These are phyloP conservation scores for Scleroderma citrinum DNA, from an alignment of 768 basidiomycete genomes.

Conservation along the genomic window DNA sequence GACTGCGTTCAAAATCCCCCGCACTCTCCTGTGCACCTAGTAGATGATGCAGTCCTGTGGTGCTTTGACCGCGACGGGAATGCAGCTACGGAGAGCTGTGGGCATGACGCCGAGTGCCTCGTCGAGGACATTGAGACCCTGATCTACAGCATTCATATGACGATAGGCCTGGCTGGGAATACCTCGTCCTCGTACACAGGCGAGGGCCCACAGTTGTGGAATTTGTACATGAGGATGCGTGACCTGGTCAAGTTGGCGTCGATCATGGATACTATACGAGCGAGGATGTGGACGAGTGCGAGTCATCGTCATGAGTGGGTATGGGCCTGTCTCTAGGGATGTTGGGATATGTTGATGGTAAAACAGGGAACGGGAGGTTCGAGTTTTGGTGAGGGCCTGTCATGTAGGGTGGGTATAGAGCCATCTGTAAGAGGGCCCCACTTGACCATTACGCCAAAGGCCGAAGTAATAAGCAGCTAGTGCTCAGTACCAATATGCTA, in stretches of 20 bases:
- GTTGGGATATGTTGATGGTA: slow-evolving; percentile 29
- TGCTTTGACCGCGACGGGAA: slow-evolving; percentile 88
- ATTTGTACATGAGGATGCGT: slow-evolving; percentile 97
- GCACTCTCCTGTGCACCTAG: slow-evolving; percentile 53
- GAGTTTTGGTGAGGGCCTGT: slow-evolving; percentile 5
- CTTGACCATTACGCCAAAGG: too few species aligned
- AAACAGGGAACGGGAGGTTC: neutral
- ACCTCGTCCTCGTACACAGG: slow-evolving; percentile 89
- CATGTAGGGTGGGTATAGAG: slow-evolving; percentile 20
- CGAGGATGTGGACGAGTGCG: slow-evolving; percentile 42
- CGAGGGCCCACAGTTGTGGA: slow-evolving; percentile 79
- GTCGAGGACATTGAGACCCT: slow-evolving; percentile 70
- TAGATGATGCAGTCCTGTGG: slow-evolving; percentile 77
- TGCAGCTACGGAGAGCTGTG: slow-evolving; percentile 50
- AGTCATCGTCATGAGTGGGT: slow-evolving; percentile 63
- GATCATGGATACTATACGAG: slow-evolving; percentile 96
- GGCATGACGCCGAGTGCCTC: slow-evolving; percentile 81
- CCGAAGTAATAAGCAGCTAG: too few species aligned
- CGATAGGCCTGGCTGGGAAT: slow-evolving; percentile 81
- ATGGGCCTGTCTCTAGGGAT: slow-evolving; percentile 67
- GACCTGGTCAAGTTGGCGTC: slow-evolving; percentile 98
- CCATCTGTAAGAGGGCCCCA: too few species aligned
- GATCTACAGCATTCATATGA: slow-evolving; percentile 64
- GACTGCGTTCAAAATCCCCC: slow-evolving; percentile 75
- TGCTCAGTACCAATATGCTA: too few species aligned